Evolutionary conservation across 2,329 filamentous ascomycete species (phyloP), one percentile per base, ranked within the genome.

Genomic region (Tolypocladium nubicola): DNA sequence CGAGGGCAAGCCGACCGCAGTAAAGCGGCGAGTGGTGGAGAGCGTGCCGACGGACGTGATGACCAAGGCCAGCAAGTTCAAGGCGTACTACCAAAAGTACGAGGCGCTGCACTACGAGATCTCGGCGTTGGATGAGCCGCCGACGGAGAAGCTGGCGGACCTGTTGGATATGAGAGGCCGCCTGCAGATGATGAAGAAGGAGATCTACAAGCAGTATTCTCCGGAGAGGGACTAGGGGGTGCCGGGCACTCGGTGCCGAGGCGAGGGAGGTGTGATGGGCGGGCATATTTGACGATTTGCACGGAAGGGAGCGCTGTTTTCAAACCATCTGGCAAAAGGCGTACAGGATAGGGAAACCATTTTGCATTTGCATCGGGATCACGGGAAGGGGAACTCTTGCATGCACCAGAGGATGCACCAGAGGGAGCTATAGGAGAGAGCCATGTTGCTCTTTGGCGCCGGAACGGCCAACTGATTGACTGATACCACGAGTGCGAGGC

Each of bases 51-150:
- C 64, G 33, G 79, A 81, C 19, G 68, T 84, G 4, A 67, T 85
- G 56, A 68, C 74, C 58, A 76, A 81, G 62, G 82, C 84, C 21
- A 71, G 75, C 59, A 75, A 70, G 59, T 87, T 85, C 72, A 81
- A 82, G 67, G 65, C 69, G 52, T 79, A 65, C 60, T 86, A 86
- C 65, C 73, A 78, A 55, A 76, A 76, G 59, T 86, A 87, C 65
- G 75, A 80, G 65, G 68, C 74, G 14, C 70, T 86, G 50, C 82
- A 86, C 65, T 68, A 75, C 59, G 78, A 85, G 68, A 75, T 87
- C 58, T 70, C 72, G 21, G 74, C 68, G 7, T 64, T 80, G 61
- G 73, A 75, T 41, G 74, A 82, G 54, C 81, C 83, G 3, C 75
- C 77, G 0, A 71, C 76, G 58, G 73, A 78, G 19, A 78, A 81